Base-by-base conservation (phyloP, 1,284 basidiomycete genomes). In the Cerioporus squamosus region DNA sequence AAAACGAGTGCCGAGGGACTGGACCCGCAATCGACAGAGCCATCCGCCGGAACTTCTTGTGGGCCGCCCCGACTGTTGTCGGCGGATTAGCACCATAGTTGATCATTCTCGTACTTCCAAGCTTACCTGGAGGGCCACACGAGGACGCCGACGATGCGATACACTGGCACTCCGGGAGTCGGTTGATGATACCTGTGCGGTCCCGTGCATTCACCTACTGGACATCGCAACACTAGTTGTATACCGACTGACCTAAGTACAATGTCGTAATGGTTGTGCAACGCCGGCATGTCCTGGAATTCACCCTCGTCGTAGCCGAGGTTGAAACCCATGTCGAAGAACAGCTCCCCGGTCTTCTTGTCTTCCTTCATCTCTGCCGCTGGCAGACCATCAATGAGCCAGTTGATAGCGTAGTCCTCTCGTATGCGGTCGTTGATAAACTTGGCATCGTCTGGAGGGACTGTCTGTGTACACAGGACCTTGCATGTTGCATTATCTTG, bases 371-470 rank as follows among this genome's bases (percentile, higher is more conserved):
- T 91, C 74, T 97, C 94, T 5, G 94, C 94, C 8, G 93, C 94
- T 4, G 97, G 97, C 38, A 98, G 82, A 3, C 96, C 96, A 69
- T 98, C 96, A 45, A 98, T 81, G 55, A 98, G 87, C 89, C 95
- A 97, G 71, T 98, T 98, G 62, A 98, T 78, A 0, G 94, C 94
- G 70, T 98, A 98, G 70, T 95, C 92, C 72, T 98, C 94, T 46
- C 83, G 82, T 71, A 98, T 97, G 51, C 94, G 88, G 58, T 91
- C 88, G 68, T 97, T 97, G 72, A 98, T 90, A 73, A 97, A 97
- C 62, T 84, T 87, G 18, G 91, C 89, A 64, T 97, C 90, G 58
- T 91, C 84, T 18, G 79, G 78, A 0, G 86, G 81, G 14, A 97
- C 81, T 24, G 79, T 76, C 18, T 72, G 61, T 24, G 77, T 79